These are phyloP conservation scores for Herpetomonas tarakana DNA, from an alignment of 208 protist species.

Conservation along the genomic window DNA sequence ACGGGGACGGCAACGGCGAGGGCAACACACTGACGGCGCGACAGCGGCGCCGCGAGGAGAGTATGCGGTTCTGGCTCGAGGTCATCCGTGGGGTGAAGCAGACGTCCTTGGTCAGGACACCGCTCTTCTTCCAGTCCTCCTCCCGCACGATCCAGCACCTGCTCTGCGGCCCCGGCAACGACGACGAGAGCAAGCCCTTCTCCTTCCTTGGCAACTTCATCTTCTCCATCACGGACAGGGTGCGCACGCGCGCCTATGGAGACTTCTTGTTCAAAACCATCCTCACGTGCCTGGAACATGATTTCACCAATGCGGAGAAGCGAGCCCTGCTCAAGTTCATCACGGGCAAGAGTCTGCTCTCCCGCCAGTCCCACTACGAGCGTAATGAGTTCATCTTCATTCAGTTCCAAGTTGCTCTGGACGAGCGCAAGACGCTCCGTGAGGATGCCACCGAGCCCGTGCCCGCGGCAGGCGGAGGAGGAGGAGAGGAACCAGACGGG, in stretches of 20 bases:
- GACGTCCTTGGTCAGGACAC: slow-evolving; percentile 15
- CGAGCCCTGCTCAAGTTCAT: slow-evolving; percentile 47
- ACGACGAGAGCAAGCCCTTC: slow-evolving; percentile 6
- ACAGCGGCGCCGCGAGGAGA: not conserved
- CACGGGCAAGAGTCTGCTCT: slow-evolving; percentile 30
- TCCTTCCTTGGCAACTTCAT: slow-evolving; percentile 22
- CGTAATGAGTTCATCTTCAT: slow-evolving; percentile 16
- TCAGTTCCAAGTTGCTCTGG: slow-evolving; percentile 10
- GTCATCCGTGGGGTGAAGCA: slow-evolving; percentile 21
- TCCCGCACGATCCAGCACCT: slow-evolving; percentile 21
- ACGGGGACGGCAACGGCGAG: too few relatives aligned
- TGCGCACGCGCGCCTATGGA: slow-evolving; percentile 11
- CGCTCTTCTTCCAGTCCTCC: slow-evolving; percentile 28
- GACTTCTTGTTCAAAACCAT: slow-evolving; percentile 14
- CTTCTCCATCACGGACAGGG: slow-evolving; percentile 19
- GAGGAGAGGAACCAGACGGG: too few relatives aligned
- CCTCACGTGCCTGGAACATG: slow-evolving; percentile 32
- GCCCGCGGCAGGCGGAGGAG: not conserved
- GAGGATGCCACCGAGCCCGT: not conserved
- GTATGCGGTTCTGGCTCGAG: slow-evolving; percentile 25
- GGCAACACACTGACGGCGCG: too few relatives aligned
- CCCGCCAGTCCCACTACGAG: slow-evolving; percentile 16
- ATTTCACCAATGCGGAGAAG: slow-evolving; percentile 29
- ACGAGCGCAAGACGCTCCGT: slow-evolving; percentile 2
- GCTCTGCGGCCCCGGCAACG: slow-evolving; percentile 19